A percentile compares a stretch with the other conserved stretches of the same genome.
phyloP scores from a whole-genome alignment of 805 yeast genomes.

The Komagataella pseudopastoris region DNA sequence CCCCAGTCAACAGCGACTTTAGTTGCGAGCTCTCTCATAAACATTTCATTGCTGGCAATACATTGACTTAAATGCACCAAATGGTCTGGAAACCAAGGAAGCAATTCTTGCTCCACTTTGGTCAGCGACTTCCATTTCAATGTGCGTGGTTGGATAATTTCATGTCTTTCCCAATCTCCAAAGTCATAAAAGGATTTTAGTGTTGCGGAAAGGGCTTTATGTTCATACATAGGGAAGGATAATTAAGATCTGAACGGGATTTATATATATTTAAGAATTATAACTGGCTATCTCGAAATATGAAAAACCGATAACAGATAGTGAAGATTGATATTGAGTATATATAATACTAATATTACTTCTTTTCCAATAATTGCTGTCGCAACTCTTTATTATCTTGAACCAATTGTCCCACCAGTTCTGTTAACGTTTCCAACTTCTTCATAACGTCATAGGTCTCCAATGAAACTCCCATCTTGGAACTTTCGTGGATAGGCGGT shows the following conservation, averaged over 20 bases:
- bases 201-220: not conserved
- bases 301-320: not conserved
- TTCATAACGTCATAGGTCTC: conserved; percentile 42
- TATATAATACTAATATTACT: not conserved
- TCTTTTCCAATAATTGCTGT: conserved; percentile 1
- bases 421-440: conserved; percentile 33
- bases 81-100: conserved; percentile 38
- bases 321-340: not conserved
- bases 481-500: conserved; percentile 50
- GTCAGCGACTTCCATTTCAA: conserved; percentile 22
- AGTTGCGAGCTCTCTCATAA: conserved; percentile 27
- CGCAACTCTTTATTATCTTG: conserved; percentile 6
- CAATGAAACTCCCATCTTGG: conserved; percentile 45
- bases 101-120: conserved; percentile 22
- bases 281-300: not conserved
- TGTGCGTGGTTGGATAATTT: conserved; percentile 17
- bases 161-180: conserved; percentile 19
- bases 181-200: conserved; percentile 16
- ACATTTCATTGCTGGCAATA: conserved; percentile 28
- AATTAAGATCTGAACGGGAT: not conserved
- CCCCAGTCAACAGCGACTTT: conserved; percentile 39
- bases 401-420: conserved; percentile 24
- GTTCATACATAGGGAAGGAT: not conserved
- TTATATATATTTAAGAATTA: too few species aligned
- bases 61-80: conserved; percentile 25